A percentile compares a stretch with the other conserved stretches of the same genome.
Evolutionary conservation across 2,329 filamentous ascomycete genomes (phyloP).

Genomic region (Fusarium praegraminearum): DNA sequence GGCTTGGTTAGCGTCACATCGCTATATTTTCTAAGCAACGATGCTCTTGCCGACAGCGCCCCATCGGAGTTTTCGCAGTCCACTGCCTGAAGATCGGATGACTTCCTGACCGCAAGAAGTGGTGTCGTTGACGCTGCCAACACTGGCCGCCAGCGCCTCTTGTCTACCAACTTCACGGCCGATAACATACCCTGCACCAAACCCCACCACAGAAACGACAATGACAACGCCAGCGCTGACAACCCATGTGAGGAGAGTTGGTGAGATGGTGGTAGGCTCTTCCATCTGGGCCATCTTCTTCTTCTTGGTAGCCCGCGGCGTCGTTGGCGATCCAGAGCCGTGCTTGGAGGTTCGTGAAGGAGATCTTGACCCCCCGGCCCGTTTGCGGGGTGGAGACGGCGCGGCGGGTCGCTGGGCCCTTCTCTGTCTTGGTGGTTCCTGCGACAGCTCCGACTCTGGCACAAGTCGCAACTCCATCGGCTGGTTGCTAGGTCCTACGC

Average conservation of each 20-base stretch:
- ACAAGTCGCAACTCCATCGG: slow-evolving; percentile 71
- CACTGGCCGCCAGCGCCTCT: slow-evolving; percentile 61
- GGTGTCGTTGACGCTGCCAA: slow-evolving; percentile 58
- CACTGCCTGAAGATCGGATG: slow-evolving; percentile 63
- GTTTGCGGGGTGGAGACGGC: slow-evolving; percentile 44
- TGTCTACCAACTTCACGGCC: slow-evolving; percentile 74
- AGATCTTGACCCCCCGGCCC: slow-evolving; percentile 44
- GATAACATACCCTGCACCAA: slow-evolving; percentile 76
- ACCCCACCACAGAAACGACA: slow-evolving; percentile 75
- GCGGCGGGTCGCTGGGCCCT: slow-evolving; percentile 41
- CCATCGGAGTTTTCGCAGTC: slow-evolving; percentile 67
- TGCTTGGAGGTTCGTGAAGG: slow-evolving; percentile 58
- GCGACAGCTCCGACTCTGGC: slow-evolving; percentile 70
- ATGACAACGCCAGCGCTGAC: slow-evolving; percentile 76
- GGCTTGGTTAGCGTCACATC: slow-evolving; percentile 3
- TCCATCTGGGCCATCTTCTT: slow-evolving; percentile 62
- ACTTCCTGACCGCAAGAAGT: slow-evolving; percentile 66
- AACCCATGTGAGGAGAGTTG: slow-evolving; percentile 73
- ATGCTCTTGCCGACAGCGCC: slow-evolving; percentile 65
- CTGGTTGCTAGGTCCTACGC: slow-evolving; percentile 61
- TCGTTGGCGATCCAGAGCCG: slow-evolving; percentile 55
- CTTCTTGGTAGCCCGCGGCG: slow-evolving; percentile 67
- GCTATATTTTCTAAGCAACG: slow-evolving; percentile 53
- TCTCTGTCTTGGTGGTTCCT: slow-evolving; percentile 46
- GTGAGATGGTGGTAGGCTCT: slow-evolving; percentile 63